These are phyloP conservation scores for Penicillium taxi DNA, from an alignment of 495 filamentous ascomycete genomes.

Conservation along the genomic window DNA sequence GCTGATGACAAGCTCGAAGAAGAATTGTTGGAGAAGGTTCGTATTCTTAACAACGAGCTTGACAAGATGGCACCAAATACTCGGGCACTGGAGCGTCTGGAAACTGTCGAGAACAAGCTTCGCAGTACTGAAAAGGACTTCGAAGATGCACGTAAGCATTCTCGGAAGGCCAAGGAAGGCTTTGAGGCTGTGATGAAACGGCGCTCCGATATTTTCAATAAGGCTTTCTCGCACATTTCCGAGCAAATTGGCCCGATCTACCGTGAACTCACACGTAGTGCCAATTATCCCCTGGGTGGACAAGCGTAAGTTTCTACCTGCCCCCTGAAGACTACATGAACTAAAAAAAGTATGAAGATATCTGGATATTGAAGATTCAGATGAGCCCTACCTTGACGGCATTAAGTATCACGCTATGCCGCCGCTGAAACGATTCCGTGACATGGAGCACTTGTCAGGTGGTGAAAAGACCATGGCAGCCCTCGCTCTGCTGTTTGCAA, in stretches of 20 bases:
- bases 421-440: conserved; percentile 93
- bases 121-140: conserved; percentile 82
- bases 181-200: conserved; percentile 74
- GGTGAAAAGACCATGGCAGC: conserved; percentile 99
- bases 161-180: conserved; percentile 67
- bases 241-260: conserved; percentile 92
- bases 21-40: conserved; percentile 70
- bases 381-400: conserved; percentile 84
- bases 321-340: not conserved
- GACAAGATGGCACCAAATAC: conserved; percentile 94
- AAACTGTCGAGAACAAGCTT: conserved; percentile 74
- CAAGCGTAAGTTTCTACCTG: conserved; percentile 53
- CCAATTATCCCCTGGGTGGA: conserved; percentile 81
- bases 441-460: conserved; percentile 97
- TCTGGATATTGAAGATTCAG: conserved; percentile 85
- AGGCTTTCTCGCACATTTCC: conserved; percentile 88
- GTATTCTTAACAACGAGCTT: conserved; percentile 63
- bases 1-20: conserved; percentile 66
- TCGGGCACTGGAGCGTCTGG: conserved; percentile 87
- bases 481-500: conserved; percentile 87
- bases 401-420: conserved; percentile 99
- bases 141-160: conserved; percentile 65
- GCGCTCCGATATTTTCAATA: conserved; percentile 87
- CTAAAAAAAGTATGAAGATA: conserved; percentile 40
- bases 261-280: conserved; percentile 81